phyloP scores from a whole-genome alignment of 768 basidiomycete species.

The Erythrobasidium yunnanense region DNA sequence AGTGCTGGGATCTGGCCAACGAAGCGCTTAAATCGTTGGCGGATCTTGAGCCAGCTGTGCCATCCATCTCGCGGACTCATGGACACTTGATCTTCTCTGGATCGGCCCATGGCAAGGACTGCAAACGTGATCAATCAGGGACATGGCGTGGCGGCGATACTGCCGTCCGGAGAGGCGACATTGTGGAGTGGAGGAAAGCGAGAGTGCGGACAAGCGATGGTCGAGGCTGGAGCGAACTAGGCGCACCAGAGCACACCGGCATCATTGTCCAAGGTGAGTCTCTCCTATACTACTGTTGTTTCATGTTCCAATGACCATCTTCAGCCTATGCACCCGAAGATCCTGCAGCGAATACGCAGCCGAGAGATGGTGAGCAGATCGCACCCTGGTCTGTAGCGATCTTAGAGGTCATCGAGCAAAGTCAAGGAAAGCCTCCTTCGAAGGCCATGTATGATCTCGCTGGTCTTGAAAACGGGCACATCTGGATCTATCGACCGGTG shows the following conservation, averaged over 20 bases:
- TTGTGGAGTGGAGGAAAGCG: slow-evolving; percentile 50
- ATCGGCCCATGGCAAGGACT: slow-evolving; percentile 33
- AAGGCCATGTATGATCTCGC: slow-evolving; percentile 46
- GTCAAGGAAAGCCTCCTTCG: slow-evolving; percentile 45
- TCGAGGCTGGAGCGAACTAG: slow-evolving; percentile 40
- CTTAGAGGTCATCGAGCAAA: slow-evolving; percentile 52
- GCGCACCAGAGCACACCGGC: slow-evolving; percentile 45
- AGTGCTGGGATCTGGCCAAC: slow-evolving; percentile 54
- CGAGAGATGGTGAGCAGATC: slow-evolving; percentile 43
- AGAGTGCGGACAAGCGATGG: slow-evolving; percentile 37
- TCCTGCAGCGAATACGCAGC: neutral
- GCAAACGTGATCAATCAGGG: slow-evolving; percentile 20
- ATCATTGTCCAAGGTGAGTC: neutral
- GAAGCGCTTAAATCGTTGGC: slow-evolving; percentile 47
- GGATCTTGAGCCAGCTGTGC: slow-evolving; percentile 47
- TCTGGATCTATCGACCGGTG: slow-evolving; percentile 54
- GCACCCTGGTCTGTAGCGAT: slow-evolving; percentile 45
- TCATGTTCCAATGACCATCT: neutral
- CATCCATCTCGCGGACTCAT: slow-evolving; percentile 49
- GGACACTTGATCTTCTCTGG: slow-evolving; percentile 51
- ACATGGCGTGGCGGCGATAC: no score
- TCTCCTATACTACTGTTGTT: neutral
- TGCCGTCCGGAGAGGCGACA: slow-evolving; percentile 50
- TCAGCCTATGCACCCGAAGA: neutral
- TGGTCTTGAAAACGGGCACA: slow-evolving; percentile 48